Evolutionary conservation across 2,329 filamentous ascomycete genomes (phyloP).

Genomic region (Alternaria dauci): DNA sequence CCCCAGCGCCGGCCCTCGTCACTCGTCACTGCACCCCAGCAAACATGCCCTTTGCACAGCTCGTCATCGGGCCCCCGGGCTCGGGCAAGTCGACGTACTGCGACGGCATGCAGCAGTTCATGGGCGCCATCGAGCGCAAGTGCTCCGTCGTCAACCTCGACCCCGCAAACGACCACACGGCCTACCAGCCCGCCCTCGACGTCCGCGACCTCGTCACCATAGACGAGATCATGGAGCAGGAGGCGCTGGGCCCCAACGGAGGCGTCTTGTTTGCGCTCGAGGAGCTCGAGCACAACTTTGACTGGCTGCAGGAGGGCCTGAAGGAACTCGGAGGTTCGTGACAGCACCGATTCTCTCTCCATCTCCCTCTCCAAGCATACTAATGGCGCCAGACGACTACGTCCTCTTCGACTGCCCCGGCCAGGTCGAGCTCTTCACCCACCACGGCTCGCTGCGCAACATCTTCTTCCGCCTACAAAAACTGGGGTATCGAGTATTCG

Average conservation of each 20-base stretch:
- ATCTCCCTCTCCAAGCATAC: slow-evolving; percentile 9
- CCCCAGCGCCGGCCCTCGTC: slow-evolving; percentile 6
- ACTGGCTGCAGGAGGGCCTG: slow-evolving; percentile 86
- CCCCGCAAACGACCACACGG: slow-evolving; percentile 92
- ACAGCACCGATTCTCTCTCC: too few relatives aligned
- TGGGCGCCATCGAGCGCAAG: slow-evolving; percentile 92
- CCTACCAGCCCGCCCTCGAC: slow-evolving; percentile 88
- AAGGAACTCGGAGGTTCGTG: slow-evolving; percentile 71
- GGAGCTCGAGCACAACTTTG: slow-evolving; percentile 91
- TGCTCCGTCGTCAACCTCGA: slow-evolving; percentile 97
- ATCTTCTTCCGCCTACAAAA: slow-evolving; percentile 93
- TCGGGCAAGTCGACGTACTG: slow-evolving; percentile 98
- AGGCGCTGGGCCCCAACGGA: slow-evolving; percentile 90
- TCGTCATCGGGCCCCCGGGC: slow-evolving; percentile 92
- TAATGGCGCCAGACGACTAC: slow-evolving; percentile 73
- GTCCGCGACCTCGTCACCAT: slow-evolving; percentile 88
- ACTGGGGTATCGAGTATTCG: slow-evolving; percentile 84
- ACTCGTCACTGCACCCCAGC: slow-evolving; percentile 1
- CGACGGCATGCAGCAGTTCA: slow-evolving; percentile 99
- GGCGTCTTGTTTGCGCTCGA: slow-evolving; percentile 93
- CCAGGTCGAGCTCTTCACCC: slow-evolving; percentile 96
- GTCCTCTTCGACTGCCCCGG: slow-evolving; percentile 95
- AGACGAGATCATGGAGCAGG: slow-evolving; percentile 93
- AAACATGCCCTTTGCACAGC: slow-evolving; percentile 71
- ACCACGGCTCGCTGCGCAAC: slow-evolving; percentile 89